Conservation (phyloP, 2,329 filamentous ascomycete species). For the Parastagonospora avenae region DNA sequence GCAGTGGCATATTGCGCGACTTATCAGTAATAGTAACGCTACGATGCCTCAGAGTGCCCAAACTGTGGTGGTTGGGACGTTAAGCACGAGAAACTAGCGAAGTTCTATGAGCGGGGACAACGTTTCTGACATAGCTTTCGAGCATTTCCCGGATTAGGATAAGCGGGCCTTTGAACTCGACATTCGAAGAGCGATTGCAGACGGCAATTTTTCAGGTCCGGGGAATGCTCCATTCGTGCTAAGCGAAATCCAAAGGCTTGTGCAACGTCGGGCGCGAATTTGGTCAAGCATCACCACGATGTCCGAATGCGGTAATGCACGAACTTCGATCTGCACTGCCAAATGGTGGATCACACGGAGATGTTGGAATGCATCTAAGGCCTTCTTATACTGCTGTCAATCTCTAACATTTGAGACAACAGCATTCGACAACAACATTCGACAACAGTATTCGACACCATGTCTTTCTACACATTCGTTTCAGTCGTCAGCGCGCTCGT, state of each 20-base stretch:
- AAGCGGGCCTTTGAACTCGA: no score
- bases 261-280: background rate
- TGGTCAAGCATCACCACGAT: background rate
- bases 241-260: background rate
- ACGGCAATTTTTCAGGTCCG: no score
- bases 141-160: no score
- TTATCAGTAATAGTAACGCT: no score
- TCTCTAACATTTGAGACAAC: background rate
- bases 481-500: background rate
- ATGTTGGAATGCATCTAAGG: background rate
- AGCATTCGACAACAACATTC: background rate
- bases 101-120: no score
- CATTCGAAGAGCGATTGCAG: no score
- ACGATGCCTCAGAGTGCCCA: no score
- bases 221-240: background rate
- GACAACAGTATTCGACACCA: background rate
- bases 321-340: background rate
- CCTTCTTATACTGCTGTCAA: background rate
- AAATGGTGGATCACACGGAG: background rate
- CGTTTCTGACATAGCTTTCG: no score
- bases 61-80: no score
- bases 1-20: no score
- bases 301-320: slow-evolving; percentile 9
- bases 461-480: background rate
- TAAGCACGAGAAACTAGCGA: no score